Conservation (phyloP, 2,329 filamentous ascomycete species). For the Cytospora mali region DNA sequence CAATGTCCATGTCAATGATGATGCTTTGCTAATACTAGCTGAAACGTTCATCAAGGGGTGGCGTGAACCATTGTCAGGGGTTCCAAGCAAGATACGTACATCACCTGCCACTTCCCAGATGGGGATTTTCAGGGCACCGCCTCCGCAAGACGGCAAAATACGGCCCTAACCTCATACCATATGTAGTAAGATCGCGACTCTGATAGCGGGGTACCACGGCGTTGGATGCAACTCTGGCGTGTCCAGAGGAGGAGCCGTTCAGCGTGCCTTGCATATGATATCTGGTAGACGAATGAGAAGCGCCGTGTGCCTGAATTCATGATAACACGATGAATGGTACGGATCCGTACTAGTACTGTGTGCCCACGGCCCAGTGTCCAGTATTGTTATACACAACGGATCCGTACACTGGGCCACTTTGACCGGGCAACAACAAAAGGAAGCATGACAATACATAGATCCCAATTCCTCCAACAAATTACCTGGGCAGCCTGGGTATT, state of each 20-base stretch:
- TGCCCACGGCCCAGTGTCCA: too few species aligned
- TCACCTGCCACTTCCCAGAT: constrained; percentile 18
- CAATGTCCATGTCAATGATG: constrained; percentile 6
- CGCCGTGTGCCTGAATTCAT: constrained; percentile 25
- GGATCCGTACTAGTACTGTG: neutral
- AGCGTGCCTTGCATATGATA: constrained; percentile 24
- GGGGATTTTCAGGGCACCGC: constrained; percentile 20
- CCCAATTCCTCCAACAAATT: neutral
- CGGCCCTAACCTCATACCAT: constrained; percentile 13
- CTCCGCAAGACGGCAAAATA: constrained; percentile 15
- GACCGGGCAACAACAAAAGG: constrained; percentile 13
- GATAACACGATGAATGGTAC: constrained; percentile 11
- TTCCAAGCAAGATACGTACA: constrained; percentile 14
- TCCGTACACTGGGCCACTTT: constrained; percentile 18
- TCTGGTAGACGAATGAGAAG: constrained; percentile 26
- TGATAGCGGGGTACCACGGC: constrained; percentile 26
- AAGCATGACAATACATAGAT: neutral
- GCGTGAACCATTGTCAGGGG: constrained; percentile 10
- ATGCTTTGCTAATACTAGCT: constrained; percentile 10
- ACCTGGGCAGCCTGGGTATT: neutral
- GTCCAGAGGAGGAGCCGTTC: constrained; percentile 13
- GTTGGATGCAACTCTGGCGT: constrained; percentile 22
- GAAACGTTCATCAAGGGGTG: constrained; percentile 5
- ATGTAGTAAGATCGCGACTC: constrained; percentile 22
- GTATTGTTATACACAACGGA: constrained; percentile 4